These are phyloP conservation scores for Ceratocystis smalleyi DNA, from an alignment of 2,329 filamentous ascomycete species.

Conservation along the genomic window DNA sequence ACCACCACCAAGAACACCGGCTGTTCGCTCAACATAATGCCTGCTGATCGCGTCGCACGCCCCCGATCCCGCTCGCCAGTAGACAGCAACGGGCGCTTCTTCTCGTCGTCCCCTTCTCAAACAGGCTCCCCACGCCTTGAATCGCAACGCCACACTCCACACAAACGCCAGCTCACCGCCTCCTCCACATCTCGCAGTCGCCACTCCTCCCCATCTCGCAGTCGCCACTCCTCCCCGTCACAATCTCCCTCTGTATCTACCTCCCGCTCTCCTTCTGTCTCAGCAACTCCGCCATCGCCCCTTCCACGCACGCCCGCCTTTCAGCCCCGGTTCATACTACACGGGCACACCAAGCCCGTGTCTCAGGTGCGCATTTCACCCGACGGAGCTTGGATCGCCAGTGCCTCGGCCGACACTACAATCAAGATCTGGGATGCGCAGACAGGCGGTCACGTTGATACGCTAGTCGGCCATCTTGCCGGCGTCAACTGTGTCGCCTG, in stretches of 20 bases:
- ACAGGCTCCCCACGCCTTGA: conserved; percentile 20
- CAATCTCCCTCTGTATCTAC: conserved; percentile 26
- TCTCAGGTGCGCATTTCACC: conserved; percentile 83
- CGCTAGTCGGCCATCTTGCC: conserved; percentile 81
- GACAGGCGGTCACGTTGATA: conserved; percentile 69
- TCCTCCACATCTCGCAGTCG: conserved; percentile 21
- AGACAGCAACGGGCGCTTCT: conserved; percentile 24
- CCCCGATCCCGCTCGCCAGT: conserved; percentile 24
- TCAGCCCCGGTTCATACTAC: conserved; percentile 51
- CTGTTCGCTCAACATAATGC: not conserved
- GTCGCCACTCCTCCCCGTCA: conserved; percentile 22
- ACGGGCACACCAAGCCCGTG: conserved; percentile 63
- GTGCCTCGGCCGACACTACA: conserved; percentile 74
- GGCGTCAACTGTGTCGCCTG: conserved; percentile 89
- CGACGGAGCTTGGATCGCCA: conserved; percentile 77
- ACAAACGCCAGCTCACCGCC: conserved; percentile 23
- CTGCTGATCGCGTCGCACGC: conserved; percentile 18
- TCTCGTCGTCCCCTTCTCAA: conserved; percentile 26
- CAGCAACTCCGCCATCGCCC: conserved; percentile 30
- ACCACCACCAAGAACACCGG: conserved; percentile 21
- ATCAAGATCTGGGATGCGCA: conserved; percentile 79
- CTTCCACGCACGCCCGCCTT: conserved; percentile 53
- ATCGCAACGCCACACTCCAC: conserved; percentile 19
- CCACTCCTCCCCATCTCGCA: conserved; percentile 21
- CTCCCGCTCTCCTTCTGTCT: conserved; percentile 23